Conservation (phyloP, 495 filamentous ascomycete genomes). For the Xylaria bambusicola region DNA sequence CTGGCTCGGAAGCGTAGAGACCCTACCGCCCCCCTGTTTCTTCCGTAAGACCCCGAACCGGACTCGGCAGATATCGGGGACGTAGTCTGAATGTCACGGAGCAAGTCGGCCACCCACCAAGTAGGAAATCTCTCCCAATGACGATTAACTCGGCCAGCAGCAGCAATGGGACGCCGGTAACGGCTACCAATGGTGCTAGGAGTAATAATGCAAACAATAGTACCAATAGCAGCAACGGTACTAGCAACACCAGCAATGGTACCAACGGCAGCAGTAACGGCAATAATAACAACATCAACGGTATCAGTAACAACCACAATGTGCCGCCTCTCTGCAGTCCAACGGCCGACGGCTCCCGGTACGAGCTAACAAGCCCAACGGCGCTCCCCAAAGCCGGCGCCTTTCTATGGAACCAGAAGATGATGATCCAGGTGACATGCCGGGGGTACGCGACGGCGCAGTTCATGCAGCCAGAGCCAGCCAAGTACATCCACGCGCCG, state of each 20-base stretch:
- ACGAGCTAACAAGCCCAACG: conserved; percentile 56
- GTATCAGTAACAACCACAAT: neutral
- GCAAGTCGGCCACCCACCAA: neutral
- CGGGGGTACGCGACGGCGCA: conserved; percentile 58
- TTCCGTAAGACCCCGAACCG: conserved; percentile 14
- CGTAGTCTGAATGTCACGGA: neutral
- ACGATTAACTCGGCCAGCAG: neutral
- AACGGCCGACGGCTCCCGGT: conserved; percentile 54
- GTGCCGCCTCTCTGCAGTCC: conserved; percentile 24
- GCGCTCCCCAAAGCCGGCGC: conserved; percentile 57
- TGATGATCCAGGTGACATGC: conserved; percentile 62
- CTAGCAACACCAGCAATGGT: neutral
- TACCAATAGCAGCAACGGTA: neutral
- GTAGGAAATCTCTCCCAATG: neutral
- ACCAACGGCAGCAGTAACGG: conserved; percentile 5
- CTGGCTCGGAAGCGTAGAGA: conserved; percentile 5
- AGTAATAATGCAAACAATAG: too few relatives aligned
- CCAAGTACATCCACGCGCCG: conserved; percentile 58
- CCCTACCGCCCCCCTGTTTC: neutral
- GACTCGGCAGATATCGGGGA: conserved; percentile 10
- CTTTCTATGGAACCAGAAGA: conserved; percentile 62
- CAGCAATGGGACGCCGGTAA: neutral
- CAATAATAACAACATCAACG: neutral
- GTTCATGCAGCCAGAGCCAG: conserved; percentile 62
- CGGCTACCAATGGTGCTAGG: neutral